These are phyloP conservation scores for Colletotrichum tamarilloi DNA, from an alignment of 2,329 filamentous ascomycete genomes.

Conservation along the genomic window DNA sequence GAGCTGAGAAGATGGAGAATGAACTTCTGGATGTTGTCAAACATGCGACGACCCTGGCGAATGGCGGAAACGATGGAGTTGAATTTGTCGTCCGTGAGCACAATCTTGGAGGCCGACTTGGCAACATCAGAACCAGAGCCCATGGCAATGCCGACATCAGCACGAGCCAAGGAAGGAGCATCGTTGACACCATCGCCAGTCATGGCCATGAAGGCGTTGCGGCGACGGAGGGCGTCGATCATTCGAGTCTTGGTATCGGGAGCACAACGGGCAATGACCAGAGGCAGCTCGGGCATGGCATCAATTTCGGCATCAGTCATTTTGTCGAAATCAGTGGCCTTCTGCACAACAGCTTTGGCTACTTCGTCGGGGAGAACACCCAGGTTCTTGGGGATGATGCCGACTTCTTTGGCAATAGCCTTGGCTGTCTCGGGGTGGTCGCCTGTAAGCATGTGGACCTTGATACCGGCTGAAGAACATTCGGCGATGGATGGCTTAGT, in stretches of 20 bases:
- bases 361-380: conserved; percentile 69
- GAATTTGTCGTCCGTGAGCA: conserved; percentile 89
- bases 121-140: conserved; percentile 89
- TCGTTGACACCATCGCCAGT: conserved; percentile 92
- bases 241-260: conserved; percentile 90
- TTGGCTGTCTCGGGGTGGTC: conserved; percentile 83
- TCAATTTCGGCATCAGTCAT: conserved; percentile 82
- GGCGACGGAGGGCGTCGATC: conserved; percentile 87
- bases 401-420: conserved; percentile 82
- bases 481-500: conserved; percentile 78
- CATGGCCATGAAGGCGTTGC: conserved; percentile 83
- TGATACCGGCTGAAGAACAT: conserved; percentile 79
- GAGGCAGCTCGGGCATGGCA: conserved; percentile 76
- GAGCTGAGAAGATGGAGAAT: conserved; percentile 82
- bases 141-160: conserved; percentile 92
- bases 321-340: conserved; percentile 82
- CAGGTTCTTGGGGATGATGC: conserved; percentile 76
- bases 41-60: conserved; percentile 85
- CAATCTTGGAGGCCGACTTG: conserved; percentile 84
- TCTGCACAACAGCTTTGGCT: conserved; percentile 78
- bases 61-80: conserved; percentile 87
- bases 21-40: conserved; percentile 91
- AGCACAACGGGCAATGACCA: conserved; percentile 86
- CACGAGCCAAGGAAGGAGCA: conserved; percentile 81
- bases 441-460: conserved; percentile 86